Evolutionary conservation across 176 grass and related monocot species (phyloP).

Genomic region (Pontederia crassipes): DNA sequence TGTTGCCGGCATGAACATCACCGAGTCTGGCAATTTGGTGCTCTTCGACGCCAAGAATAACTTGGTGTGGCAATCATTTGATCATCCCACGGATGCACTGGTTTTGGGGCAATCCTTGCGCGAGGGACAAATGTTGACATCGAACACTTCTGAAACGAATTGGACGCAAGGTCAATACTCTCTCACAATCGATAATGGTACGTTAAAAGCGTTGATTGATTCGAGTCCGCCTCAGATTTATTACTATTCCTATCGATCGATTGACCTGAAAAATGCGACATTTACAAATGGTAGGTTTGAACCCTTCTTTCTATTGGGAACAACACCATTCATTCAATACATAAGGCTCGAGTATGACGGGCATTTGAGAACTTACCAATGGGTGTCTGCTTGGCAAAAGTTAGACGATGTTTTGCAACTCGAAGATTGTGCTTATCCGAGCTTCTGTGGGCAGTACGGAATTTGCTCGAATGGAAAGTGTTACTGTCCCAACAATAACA

Average conservation of each 20-base stretch:
- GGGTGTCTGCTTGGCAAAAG: constrained; percentile 6
- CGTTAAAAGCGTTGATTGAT: neutral
- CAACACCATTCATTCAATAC: neutral
- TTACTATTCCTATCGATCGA: too few species aligned
- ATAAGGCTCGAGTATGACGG: constrained; percentile 48
- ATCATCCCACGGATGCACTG: neutral
- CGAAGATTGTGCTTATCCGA: constrained; percentile 46
- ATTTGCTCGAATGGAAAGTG: constrained; percentile 2
- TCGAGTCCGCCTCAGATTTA: neutral
- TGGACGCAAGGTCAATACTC: neutral
- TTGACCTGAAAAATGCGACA: neutral
- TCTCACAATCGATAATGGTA: neutral
- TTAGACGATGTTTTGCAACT: constrained; percentile 31
- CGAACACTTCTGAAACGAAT: constrained; percentile 1
- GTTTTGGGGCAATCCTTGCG: neutral
- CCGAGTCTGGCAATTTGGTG: neutral
- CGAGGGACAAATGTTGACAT: neutral
- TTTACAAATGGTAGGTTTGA: too few species aligned
- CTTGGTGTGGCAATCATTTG: constrained; percentile 8
- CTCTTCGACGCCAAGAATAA: neutral
- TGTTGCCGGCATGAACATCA: constrained; percentile 4
- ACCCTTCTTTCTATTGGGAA: too few species aligned
- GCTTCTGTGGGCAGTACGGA: constrained; percentile 25
- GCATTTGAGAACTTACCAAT: constrained; percentile 39
- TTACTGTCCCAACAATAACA: neutral